These are phyloP conservation scores for Colletotrichum tropicicola DNA, from an alignment of 2,329 filamentous ascomycete genomes.

Conservation along the genomic window DNA sequence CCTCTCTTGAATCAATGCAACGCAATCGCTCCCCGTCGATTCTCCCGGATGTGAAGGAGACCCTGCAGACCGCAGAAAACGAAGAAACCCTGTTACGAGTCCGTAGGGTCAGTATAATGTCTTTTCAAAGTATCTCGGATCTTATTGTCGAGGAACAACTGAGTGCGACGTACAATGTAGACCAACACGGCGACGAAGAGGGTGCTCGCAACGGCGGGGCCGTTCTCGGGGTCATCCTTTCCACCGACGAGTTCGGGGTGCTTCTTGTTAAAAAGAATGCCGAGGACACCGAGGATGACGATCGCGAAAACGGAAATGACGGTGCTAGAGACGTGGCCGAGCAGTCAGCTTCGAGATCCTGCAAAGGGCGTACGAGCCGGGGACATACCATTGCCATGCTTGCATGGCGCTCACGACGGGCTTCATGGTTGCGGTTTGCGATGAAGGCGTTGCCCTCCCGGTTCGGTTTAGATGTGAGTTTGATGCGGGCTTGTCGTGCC, in stretches of 20 bases:
- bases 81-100: conserved; percentile 76
- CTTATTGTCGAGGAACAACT: background rate
- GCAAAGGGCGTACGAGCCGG: background rate
- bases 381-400: conserved; percentile 89
- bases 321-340: conserved; percentile 63
- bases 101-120: background rate
- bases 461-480: background rate
- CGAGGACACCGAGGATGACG: conserved; percentile 69
- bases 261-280: conserved; percentile 79
- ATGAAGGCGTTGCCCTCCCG: background rate
- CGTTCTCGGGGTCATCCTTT: conserved; percentile 74
- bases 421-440: conserved; percentile 78
- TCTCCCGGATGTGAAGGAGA: conserved; percentile 84
- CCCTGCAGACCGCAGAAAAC: conserved; percentile 93
- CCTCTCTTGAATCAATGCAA: conserved; percentile 54
- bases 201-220: conserved; percentile 80
- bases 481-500: conserved; percentile 24
- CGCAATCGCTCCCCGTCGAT: conserved; percentile 83
- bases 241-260: conserved; percentile 88
- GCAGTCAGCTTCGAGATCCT: background rate
- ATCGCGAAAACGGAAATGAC: conserved; percentile 74
- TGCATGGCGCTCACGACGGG: conserved; percentile 90
- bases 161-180: conserved; percentile 76
- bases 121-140: background rate
- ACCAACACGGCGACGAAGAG: conserved; percentile 90